These are phyloP conservation scores for Senecio squalidus DNA, from an alignment of 140 eudicot species.

Conservation along the genomic window DNA sequence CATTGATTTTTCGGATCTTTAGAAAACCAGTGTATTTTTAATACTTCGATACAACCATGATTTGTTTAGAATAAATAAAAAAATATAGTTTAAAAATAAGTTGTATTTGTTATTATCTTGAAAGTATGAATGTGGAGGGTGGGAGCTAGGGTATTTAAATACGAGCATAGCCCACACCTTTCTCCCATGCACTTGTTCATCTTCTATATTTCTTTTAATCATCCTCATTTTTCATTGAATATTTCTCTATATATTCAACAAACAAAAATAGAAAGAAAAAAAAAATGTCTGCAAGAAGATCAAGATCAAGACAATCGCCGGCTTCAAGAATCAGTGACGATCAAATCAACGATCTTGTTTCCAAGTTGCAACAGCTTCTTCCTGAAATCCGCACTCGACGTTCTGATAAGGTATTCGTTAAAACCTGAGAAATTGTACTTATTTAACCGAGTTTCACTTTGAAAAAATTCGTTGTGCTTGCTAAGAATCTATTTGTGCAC, in stretches of 20 bases:
- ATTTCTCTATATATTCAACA: background rate
- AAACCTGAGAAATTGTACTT: background rate
- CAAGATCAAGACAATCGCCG: constrained; percentile 71
- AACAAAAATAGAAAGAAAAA: background rate
- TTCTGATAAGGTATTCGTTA: constrained; percentile 59
- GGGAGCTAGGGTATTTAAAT: constrained; percentile 52
- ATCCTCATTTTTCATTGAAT: background rate
- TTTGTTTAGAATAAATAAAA: background rate
- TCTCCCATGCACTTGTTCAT: constrained; percentile 51
- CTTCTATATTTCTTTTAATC: constrained; percentile 21
- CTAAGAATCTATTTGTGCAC: no score
- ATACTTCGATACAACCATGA: background rate
- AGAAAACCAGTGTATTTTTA: background rate
- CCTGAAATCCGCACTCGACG: constrained; percentile 61
- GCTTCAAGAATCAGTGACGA: constrained; percentile 64
- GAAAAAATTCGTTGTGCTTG: background rate
- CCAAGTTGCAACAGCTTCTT: constrained; percentile 83
- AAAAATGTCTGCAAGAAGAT: constrained; percentile 71
- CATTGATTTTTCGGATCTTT: no score
- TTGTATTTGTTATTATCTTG: constrained; percentile 13
- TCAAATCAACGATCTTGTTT: constrained; percentile 77
- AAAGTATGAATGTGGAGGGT: constrained; percentile 14
- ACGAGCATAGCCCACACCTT: constrained; percentile 34
- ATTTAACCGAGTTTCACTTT: background rate
- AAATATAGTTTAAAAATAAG: background rate